These are phyloP conservation scores for Sinapis alba DNA, from an alignment of 441 rosid genomes.

Conservation along the genomic window DNA sequence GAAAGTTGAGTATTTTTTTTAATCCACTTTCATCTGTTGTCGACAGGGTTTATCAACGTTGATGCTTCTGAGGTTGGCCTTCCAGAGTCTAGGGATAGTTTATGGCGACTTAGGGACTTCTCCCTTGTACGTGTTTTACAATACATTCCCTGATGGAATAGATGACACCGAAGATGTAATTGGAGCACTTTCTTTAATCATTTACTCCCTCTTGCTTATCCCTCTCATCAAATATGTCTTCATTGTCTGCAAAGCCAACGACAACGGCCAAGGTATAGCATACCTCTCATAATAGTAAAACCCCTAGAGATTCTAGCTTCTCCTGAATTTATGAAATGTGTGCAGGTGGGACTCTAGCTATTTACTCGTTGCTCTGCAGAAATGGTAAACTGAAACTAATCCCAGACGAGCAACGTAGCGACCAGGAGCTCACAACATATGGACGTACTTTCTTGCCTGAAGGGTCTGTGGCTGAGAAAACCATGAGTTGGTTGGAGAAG, in stretches of 20 bases:
- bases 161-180: constrained; percentile 37
- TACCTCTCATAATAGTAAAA: neutral
- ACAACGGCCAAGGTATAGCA: constrained; percentile 49
- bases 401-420: constrained; percentile 89
- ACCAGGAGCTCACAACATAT: constrained; percentile 92
- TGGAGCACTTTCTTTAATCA: constrained; percentile 47
- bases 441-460: constrained; percentile 75
- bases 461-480: constrained; percentile 83
- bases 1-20: constrained; percentile 9
- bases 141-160: constrained; percentile 44
- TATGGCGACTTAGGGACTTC: constrained; percentile 54
- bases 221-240: constrained; percentile 47
- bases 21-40: neutral
- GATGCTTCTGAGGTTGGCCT: constrained; percentile 39
- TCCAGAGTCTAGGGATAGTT: constrained; percentile 49
- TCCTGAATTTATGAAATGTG: neutral
- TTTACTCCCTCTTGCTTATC: constrained; percentile 44
- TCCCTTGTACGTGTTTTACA: constrained; percentile 48
- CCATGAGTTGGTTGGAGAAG: constrained; percentile 82
- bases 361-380: constrained; percentile 91
- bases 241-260: constrained; percentile 47
- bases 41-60: constrained; percentile 25
- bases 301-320: neutral
- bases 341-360: constrained; percentile 91
- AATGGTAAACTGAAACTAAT: constrained; percentile 91